phyloP scores from a whole-genome alignment of 331 rosid species.

The Telfairia occidentalis region DNA sequence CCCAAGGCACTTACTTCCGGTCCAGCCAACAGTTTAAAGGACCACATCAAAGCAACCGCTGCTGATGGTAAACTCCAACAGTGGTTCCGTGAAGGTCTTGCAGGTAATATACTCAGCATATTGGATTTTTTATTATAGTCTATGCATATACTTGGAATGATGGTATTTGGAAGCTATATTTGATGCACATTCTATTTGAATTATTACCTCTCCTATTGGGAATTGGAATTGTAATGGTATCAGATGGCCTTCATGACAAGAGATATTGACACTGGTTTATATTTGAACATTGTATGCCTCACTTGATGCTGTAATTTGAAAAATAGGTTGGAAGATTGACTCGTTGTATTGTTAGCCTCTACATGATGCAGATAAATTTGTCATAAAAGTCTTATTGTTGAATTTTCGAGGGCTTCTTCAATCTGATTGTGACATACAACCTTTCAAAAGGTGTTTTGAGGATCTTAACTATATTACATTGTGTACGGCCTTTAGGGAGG shows the following conservation, averaged over 20 bases:
- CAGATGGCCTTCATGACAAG: neutral
- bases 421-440: neutral
- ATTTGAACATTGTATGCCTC: neutral
- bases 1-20: slow-evolving; percentile 60
- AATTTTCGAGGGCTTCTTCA: neutral
- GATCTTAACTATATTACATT: neutral
- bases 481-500: neutral
- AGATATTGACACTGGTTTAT: neutral
- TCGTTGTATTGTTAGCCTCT: neutral
- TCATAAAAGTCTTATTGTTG: neutral
- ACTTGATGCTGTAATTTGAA: neutral
- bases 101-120: slow-evolving; percentile 36
- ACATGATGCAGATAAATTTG: neutral
- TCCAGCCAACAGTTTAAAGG: slow-evolving; percentile 40
- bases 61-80: slow-evolving; percentile 83
- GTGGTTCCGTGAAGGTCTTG: slow-evolving; percentile 95
- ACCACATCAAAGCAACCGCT: slow-evolving; percentile 41
- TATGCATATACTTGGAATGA: neutral
- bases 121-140: neutral
- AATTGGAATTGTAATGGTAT: neutral
- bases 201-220: neutral
- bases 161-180: neutral
- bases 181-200: neutral
- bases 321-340: neutral
- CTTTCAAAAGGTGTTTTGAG: neutral